Base-by-base conservation (phyloP, 83 land plant species). In the Diphasiastrum complanatum region DNA sequence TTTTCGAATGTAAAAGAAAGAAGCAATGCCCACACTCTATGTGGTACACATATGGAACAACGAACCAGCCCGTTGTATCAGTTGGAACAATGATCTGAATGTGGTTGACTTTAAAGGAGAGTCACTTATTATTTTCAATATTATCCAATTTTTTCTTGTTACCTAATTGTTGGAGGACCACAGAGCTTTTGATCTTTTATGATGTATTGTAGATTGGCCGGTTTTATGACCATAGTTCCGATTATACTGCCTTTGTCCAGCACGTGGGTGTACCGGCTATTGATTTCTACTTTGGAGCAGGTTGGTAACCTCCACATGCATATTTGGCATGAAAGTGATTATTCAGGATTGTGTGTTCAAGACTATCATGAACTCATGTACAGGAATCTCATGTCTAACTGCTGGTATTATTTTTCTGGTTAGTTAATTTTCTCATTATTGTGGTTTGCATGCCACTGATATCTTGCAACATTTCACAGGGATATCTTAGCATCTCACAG, bases 221-320 rank as follows among this genome's bases (percentile, higher is more conserved):
- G 59, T 69, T 86, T 0, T 65, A 77, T 35, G 72, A 77, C 49
- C 80, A 71, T n/a, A 82, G 78, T 45, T 86, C 91, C 11, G 91
- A 86, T 70, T 86, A 80, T 60, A 78, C 75, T 47, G 75, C 87
- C 25, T 83, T 86, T 66, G 34, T 86, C 60, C 91, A 86, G 23
- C 82, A 78, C 61, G 87, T 74, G 52, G 91, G 91, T 10, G 78
- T 86, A 37, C 81, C 91, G 45, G 80, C 87, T 65, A 52, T 74
- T 22, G 91, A 86, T 66, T 20, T 86, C 20, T 86, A 78, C 56
- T 86, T 68, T 55, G 91, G 91, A 33, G 60, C 71, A 67, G 85
- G 89, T 85, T 33, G 45, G 30, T 53, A n/a, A 51, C n/a, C n/a
- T n/a, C n/a, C n/a, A n/a, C n/a, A n/a, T n/a, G n/a, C n/a, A n/a